Evolutionary conservation across 345 rosid genomes (phyloP), one percentile per base, ranked within the genome.

Genomic region (Stellera chamaejasme): DNA sequence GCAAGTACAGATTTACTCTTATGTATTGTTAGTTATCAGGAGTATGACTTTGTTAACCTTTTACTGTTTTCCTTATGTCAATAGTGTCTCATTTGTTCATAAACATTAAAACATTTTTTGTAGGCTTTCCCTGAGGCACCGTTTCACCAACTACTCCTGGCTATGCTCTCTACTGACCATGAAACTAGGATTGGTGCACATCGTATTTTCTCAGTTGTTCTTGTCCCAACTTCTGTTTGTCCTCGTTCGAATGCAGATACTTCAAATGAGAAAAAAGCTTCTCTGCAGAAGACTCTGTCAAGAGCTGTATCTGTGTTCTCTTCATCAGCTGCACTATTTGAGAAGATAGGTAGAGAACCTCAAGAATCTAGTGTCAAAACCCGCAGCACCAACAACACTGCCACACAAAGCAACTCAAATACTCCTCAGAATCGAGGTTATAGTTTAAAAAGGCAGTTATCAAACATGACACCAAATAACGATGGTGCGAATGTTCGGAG

Each of bases 41-140:
- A n/a, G n/a, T n/a, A n/a, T n/a, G n/a, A n/a, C n/a, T n/a, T n/a
- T n/a, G n/a, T n/a, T n/a, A n/a, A n/a, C n/a, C n/a, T n/a, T 56
- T n/a, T n/a, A n/a, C n/a, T n/a, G n/a, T n/a, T n/a, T n/a, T n/a
- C n/a, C n/a, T n/a, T n/a, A n/a, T n/a, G n/a, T n/a, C n/a, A n/a
- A n/a, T n/a, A n/a, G n/a, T n/a, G n/a, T n/a, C n/a, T n/a, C n/a
- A n/a, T n/a, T n/a, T n/a, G n/a, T n/a, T n/a, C n/a, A n/a, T n/a
- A n/a, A n/a, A n/a, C n/a, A n/a, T n/a, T n/a, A n/a, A n/a, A 62
- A 27, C 23, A 49, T 32, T 32, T 32, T 32, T 26, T 70, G 44
- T 61, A 85, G 93, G 84, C 79, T 72, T 82, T 85, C 71, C 93
- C 88, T 11, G 84, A 80, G 73, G 80, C 85, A 53, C 73, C 77